Base-by-base conservation (phyloP, 169 alveolate species). In the Eimeria acervulina region DNA sequence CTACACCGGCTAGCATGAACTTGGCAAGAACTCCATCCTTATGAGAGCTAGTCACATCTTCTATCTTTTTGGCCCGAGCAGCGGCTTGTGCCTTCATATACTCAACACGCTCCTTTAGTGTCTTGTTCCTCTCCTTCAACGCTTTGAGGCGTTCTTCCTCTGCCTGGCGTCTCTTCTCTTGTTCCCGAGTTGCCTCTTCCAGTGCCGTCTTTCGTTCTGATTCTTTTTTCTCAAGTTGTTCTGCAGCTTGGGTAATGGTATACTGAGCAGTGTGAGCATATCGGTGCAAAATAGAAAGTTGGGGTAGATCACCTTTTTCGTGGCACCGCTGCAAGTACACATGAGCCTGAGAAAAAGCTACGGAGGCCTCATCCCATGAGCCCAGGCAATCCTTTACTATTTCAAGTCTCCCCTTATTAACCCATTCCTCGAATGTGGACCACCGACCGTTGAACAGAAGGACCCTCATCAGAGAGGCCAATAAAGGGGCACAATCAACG, bases 231-330 rank as follows among this genome's bases (percentile, higher is more conserved):
- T 76, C 95, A 78, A 74, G 89, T 63, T 92, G 17, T 51, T 76
- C 55, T 19, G 95, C 95, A 40, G 88, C 95, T 42, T 74, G 70
- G 7, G 51, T 63, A 36, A 78, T 36, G 8, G 92, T 78, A 59
- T 92, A 80, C 59, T 92, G 95, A 52, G 95, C 88, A 55, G 95
- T 83, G 47, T 92, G 95, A 2, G 95, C 95, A 55, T 55, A 92
- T 6, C 95, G 90, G 33, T 92, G 95, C 84, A 92, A 44, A 13
- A 78, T 36, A 0, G 92, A 81, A 28, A 92, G 72, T 28, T 83
- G 61, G 7, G 95, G 95, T 7, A 68, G 88, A 15, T 92, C 95
- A 59, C 89, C 78, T 28, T 61, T 61, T 26, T 38, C 61, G 19
- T n/a, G 83, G 51, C 74, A 63, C 4, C 68, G 55, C 84, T 78